A percentile compares a stretch with the other conserved stretches of the same genome.
phyloP scores from a whole-genome alignment of 1,284 basidiomycete genomes.

The Tylopilus sp. region DNA sequence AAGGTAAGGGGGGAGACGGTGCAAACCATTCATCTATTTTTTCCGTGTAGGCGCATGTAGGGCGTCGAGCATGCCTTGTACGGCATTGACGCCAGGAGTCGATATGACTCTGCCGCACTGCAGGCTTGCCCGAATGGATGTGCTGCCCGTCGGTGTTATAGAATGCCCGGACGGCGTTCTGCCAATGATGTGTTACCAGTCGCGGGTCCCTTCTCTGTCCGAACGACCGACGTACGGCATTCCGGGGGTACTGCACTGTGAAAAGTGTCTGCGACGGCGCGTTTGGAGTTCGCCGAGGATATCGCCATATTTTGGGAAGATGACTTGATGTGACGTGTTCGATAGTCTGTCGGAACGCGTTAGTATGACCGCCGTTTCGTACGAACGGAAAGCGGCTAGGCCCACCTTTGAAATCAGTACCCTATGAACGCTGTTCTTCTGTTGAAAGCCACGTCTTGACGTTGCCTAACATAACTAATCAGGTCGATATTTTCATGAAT shows the following conservation, averaged over 20 bases:
- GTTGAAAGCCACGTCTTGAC: slow-evolving; percentile 9
- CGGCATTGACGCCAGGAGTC: slow-evolving; percentile 4
- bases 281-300: slow-evolving; percentile 1
- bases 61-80: slow-evolving; percentile 18
- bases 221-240: slow-evolving; percentile 1
- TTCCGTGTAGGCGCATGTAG: too few relatives aligned
- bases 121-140: slow-evolving; percentile 9
- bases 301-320: slow-evolving; percentile 8
- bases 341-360: not conserved
- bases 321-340: slow-evolving; percentile 9
- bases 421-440: not conserved
- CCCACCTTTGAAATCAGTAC: slow-evolving; percentile 5
- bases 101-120: slow-evolving; percentile 11
- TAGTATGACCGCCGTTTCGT: not conserved
- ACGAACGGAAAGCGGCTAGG: not conserved
- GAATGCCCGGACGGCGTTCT: slow-evolving; percentile 21
- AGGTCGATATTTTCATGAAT: slow-evolving; percentile 14
- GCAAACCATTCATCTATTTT: not conserved
- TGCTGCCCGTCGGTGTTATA: slow-evolving; percentile 17
- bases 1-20: too few relatives aligned
- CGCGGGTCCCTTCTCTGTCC: slow-evolving; percentile 4
- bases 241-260: slow-evolving; percentile 7
- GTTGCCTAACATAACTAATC: slow-evolving; percentile 5
- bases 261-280: not conserved
- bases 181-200: slow-evolving; percentile 11